Percentiles rank a stretch among this genome's conserved stretches.
Evolutionary conservation across 2,329 filamentous ascomycete species (phyloP).

Genomic region (Cercospora brassicicola): DNA sequence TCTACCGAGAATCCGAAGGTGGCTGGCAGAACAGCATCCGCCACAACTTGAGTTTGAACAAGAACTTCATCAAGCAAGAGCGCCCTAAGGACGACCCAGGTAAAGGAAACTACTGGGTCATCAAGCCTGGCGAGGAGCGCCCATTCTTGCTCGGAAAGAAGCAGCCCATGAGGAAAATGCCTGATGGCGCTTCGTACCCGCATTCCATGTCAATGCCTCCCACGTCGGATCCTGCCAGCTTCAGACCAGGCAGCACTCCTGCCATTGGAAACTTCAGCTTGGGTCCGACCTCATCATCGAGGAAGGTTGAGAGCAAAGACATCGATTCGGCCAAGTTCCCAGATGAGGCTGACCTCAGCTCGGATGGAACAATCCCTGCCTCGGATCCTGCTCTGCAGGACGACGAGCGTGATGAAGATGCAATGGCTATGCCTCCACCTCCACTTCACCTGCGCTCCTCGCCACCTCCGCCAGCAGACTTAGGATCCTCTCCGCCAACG

Average conservation of each 20-base stretch:
- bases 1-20: slow-evolving; percentile 79
- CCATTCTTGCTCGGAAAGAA: slow-evolving; percentile 86
- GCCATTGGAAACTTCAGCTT: slow-evolving; percentile 41
- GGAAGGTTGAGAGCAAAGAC: slow-evolving; percentile 43
- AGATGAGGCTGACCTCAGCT: slow-evolving; percentile 53
- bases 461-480: slow-evolving; percentile 63
- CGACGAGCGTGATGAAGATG: slow-evolving; percentile 44
- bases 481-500: slow-evolving; percentile 92
- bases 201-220: slow-evolving; percentile 31
- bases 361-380: slow-evolving; percentile 54
- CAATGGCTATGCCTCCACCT: slow-evolving; percentile 45
- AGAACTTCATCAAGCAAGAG: slow-evolving; percentile 93
- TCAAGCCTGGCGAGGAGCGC: slow-evolving; percentile 83
- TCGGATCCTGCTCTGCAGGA: slow-evolving; percentile 53
- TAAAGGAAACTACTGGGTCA: slow-evolving; percentile 96
- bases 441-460: slow-evolving; percentile 60
- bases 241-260: slow-evolving; percentile 43
- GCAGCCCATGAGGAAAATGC: slow-evolving; percentile 55
- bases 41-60: slow-evolving; percentile 95
- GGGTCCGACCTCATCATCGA: slow-evolving; percentile 33
- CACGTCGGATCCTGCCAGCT: slow-evolving; percentile 32
- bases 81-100: slow-evolving; percentile 95
- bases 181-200: slow-evolving; percentile 51
- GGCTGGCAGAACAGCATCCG: slow-evolving; percentile 99
- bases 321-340: slow-evolving; percentile 54